phyloP scores from a whole-genome alignment of 2,329 filamentous ascomycete species.

The Aspergillus tubingensis region DNA sequence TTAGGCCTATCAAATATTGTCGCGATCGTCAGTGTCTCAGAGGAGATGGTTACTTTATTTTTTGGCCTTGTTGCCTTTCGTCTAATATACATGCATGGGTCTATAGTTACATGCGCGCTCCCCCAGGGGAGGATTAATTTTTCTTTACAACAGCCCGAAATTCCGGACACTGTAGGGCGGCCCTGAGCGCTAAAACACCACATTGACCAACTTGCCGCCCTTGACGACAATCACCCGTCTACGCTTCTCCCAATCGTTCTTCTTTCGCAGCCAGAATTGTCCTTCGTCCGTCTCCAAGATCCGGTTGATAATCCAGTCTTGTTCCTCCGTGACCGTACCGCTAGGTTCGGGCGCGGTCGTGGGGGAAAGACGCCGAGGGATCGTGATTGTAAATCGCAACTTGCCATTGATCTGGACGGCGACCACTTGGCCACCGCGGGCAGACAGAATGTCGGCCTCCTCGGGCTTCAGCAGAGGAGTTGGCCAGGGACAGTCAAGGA shows the following conservation, averaged over 20 bases:
- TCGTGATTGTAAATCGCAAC: slow-evolving; percentile 66
- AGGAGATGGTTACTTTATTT: background rate
- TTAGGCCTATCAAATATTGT: background rate
- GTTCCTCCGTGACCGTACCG: slow-evolving; percentile 42
- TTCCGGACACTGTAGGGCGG: background rate
- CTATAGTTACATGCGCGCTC: slow-evolving; percentile 6
- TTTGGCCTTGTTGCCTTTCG: background rate
- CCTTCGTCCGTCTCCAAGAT: slow-evolving; percentile 65
- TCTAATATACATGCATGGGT: slow-evolving; percentile 4
- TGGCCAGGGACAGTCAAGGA: slow-evolving; percentile 61
- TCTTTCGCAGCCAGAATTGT: slow-evolving; percentile 55
- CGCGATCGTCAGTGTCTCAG: background rate
- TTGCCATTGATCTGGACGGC: slow-evolving; percentile 83
- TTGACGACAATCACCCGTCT: slow-evolving; percentile 67
- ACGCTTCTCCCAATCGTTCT: slow-evolving; percentile 54
- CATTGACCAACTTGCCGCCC: slow-evolving; percentile 71
- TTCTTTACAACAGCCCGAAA: slow-evolving; percentile 3
- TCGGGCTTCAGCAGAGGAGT: slow-evolving; percentile 40
- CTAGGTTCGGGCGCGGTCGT: slow-evolving; percentile 28
- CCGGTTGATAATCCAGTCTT: slow-evolving; percentile 62
- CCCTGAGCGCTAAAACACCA: slow-evolving; percentile 55
- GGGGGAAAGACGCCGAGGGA: slow-evolving; percentile 54
- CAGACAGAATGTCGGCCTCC: slow-evolving; percentile 50
- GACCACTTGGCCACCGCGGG: slow-evolving; percentile 51
- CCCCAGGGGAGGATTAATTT: background rate